Evolutionary conservation across 2,329 filamentous ascomycete species (phyloP).

Genomic region (Exophiala bonariae): DNA sequence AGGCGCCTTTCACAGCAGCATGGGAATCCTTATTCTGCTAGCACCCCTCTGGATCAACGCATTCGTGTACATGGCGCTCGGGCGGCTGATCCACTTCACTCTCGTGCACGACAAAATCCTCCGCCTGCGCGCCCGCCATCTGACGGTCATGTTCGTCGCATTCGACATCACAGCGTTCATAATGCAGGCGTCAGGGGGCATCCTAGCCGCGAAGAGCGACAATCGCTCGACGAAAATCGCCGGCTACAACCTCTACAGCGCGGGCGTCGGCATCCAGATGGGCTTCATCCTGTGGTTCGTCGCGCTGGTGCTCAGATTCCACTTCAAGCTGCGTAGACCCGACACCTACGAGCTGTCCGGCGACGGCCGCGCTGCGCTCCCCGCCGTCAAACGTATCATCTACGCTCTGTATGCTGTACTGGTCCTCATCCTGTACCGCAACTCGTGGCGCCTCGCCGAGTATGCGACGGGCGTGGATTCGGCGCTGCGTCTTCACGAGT

Average conservation of each 20-base stretch:
- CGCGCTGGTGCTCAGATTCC: conserved; percentile 50
- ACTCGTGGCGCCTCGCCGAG: conserved; percentile 59
- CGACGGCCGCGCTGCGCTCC: neutral
- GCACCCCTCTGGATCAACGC: conserved; percentile 47
- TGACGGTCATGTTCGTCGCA: conserved; percentile 41
- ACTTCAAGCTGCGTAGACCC: conserved; percentile 39
- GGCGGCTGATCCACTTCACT: conserved; percentile 46
- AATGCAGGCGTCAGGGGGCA: conserved; percentile 41
- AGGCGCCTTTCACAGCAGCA: conserved; percentile 26
- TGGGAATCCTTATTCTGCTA: conserved; percentile 45
- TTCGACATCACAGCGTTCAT: conserved; percentile 46
- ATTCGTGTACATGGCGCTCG: conserved; percentile 48
- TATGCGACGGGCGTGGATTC: conserved; percentile 53
- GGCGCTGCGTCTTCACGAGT: conserved; percentile 38
- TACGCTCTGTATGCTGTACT: conserved; percentile 54
- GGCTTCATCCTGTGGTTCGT: conserved; percentile 53
- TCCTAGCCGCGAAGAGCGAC: conserved; percentile 33
- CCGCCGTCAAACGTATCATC: conserved; percentile 34
- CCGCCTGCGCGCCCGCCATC: conserved; percentile 35
- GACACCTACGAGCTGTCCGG: conserved; percentile 9
- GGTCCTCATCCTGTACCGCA: conserved; percentile 52
- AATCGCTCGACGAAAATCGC: conserved; percentile 27
- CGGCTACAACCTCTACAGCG: conserved; percentile 47
- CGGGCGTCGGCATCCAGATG: conserved; percentile 50
- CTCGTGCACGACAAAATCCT: conserved; percentile 38